Percentiles rank a stretch among this genome's conserved stretches.
phyloP scores from a whole-genome alignment of 331 rosid genomes.

The Cydonia oblonga region DNA sequence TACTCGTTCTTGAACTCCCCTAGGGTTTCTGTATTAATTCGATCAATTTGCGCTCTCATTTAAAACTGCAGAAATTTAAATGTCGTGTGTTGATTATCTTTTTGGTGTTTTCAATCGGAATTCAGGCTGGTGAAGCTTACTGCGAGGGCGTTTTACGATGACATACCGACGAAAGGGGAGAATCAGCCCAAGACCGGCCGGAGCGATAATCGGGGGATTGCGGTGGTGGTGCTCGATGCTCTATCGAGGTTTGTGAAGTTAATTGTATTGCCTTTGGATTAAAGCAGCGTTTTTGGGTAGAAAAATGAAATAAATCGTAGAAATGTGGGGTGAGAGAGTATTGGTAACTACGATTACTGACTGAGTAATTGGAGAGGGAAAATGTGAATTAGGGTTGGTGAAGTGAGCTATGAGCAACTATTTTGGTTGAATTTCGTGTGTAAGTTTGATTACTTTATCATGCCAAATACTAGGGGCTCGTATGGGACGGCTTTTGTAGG shows the following conservation, averaged over 20 bases:
- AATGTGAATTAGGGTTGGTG: neutral
- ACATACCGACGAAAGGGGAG: constrained; percentile 74
- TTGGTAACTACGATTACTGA: neutral
- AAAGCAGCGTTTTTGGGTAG: neutral
- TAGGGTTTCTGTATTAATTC: neutral
- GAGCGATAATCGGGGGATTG: constrained; percentile 87
- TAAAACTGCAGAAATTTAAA: neutral
- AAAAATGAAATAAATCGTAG: neutral
- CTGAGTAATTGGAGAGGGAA: neutral
- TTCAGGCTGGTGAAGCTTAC: constrained; percentile 77
- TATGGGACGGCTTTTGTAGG: neutral
- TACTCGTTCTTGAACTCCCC: constrained; percentile 9
- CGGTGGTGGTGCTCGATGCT: constrained; percentile 94
- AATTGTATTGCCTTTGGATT: neutral
- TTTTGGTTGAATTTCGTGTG: neutral
- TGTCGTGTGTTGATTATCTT: neutral
- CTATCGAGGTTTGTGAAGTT: constrained; percentile 52
- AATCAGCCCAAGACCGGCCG: constrained; percentile 85
- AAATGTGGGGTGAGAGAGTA: neutral
- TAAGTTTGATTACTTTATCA: neutral
- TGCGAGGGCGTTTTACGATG: constrained; percentile 92
- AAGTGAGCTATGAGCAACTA: neutral
- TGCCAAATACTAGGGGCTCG: neutral
- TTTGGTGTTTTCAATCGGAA: constrained; percentile 7
- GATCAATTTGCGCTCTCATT: neutral